These are phyloP conservation scores for Colletotrichum nymphaeae DNA, from an alignment of 2,329 filamentous ascomycete genomes.

Conservation along the genomic window DNA sequence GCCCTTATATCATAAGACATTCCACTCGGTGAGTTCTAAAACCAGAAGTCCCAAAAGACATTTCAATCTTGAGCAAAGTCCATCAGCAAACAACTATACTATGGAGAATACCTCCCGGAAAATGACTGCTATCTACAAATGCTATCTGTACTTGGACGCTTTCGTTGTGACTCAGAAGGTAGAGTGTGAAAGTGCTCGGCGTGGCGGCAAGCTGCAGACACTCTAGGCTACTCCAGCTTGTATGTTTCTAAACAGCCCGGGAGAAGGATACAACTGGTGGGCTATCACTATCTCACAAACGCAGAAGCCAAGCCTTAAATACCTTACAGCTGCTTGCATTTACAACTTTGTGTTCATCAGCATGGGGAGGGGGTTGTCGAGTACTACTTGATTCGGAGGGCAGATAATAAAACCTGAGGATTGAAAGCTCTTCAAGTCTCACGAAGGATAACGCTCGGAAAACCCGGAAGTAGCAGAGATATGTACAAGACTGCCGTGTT, in stretches of 20 bases:
- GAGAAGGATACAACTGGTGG: too few species aligned
- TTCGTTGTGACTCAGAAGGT: not conserved
- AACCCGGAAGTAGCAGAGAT: not conserved
- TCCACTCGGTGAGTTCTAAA: not conserved
- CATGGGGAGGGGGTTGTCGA: not conserved
- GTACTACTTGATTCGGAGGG: not conserved
- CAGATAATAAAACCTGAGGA: accelerated
- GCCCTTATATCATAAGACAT: not conserved
- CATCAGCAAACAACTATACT: not conserved
- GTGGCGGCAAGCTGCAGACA: not conserved
- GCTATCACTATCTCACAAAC: too few species aligned
- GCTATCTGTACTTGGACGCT: not conserved
- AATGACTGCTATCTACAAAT: not conserved
- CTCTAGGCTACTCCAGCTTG: too few species aligned
- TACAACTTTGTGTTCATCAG: not conserved
- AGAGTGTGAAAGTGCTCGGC: accelerated
- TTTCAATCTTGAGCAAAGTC: not conserved
- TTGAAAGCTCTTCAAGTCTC: not conserved
- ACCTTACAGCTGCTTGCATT: too few species aligned
- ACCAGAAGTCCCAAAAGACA: not conserved
- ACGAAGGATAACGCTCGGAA: not conserved
- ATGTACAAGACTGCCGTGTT: not conserved
- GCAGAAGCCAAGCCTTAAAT: too few species aligned
- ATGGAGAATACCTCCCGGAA: not conserved
- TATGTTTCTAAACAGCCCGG: too few species aligned